Evolutionary conservation across 177 flowering plant genomes (phyloP), one percentile per base, ranked within the genome.

Genomic region (Vitis hybrid): DNA sequence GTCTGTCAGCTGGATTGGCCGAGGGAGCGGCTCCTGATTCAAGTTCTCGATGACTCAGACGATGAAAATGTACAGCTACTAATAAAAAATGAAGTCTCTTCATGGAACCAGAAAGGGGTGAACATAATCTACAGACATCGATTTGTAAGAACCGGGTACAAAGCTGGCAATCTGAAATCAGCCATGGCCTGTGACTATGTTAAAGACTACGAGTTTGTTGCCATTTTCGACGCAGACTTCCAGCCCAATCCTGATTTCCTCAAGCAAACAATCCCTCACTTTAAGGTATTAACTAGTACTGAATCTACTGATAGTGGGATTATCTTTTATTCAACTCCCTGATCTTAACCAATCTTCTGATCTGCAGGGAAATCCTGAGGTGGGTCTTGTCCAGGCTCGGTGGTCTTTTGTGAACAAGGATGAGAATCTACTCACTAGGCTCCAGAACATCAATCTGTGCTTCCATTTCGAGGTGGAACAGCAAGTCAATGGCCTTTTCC

Each of bases 381-480:
- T 92, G 61, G 97, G 89, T 9, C 82, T 92, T 5, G 96, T 92
- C 40, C 97, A 92, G 72, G 88, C 98, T 30, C 79, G 98, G 5
- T 92, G 98, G 98, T 74, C 91, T 0, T 92, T 91, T 52, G 91
- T 91, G 70, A 92, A 92, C 85, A 88, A 87, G 73, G 94, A 91
- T 63, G 97, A 92, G 72, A 92, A 92, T 68, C 70, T 92, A 63
- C 88, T 92, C 1, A 88, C 94, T 5, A 80, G 98, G 71, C 89
- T 92, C 52, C 98, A 92, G 60, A 88, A 92, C 82, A 78, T 91
- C 65, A 91, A 91, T 56, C 71, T 92, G 15, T 86, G 90, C 79
- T 92, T 91, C 78, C 97, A 92, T 72, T 92, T 92, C 75, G 97
- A 91, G 82, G 97, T 92, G 74, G 97, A 92, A 66, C 97, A 92